phyloP scores from a whole-genome alignment of 345 rosid genomes.

The Leavenworthia alabamica region DNA sequence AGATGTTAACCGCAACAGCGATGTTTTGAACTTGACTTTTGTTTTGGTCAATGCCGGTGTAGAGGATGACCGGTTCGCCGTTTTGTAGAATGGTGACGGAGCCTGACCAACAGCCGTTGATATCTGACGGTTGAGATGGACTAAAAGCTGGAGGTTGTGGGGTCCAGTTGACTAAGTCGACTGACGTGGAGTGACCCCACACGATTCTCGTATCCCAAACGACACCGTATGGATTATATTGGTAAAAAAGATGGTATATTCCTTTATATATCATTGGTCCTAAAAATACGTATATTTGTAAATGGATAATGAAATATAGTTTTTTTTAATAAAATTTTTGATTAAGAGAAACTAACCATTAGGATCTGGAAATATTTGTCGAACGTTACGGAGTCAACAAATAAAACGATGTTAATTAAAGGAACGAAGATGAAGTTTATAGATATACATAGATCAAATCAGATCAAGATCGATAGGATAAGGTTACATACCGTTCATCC shows the following conservation, averaged over 20 bases:
- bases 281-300: slow-evolving; percentile 15
- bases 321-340: not conserved
- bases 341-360: slow-evolving; percentile 47
- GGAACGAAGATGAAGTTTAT: not conserved
- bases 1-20: slow-evolving; percentile 47
- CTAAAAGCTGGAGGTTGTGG: slow-evolving; percentile 43
- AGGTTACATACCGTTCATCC: slow-evolving; percentile 84
- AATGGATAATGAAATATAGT: not conserved
- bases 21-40: slow-evolving; percentile 51
- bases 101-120: slow-evolving; percentile 73
- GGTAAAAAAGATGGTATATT: slow-evolving; percentile 63
- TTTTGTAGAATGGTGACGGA: slow-evolving; percentile 52
- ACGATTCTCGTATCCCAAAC: slow-evolving; percentile 57
- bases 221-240: slow-evolving; percentile 56
- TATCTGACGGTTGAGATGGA: slow-evolving; percentile 51
- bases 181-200: slow-evolving; percentile 81
- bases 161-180: slow-evolving; percentile 62
- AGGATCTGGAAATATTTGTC: slow-evolving; percentile 45
- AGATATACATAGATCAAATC: not conserved
- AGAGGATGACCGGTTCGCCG: slow-evolving; percentile 49
- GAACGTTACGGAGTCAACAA: not conserved
- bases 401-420: slow-evolving; percentile 5
- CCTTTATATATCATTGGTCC: slow-evolving; percentile 70
- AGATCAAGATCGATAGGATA: not conserved
- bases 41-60: slow-evolving; percentile 48